Evolutionary conservation across 371 early-diverging fungal species (phyloP), one percentile per base, ranked within the genome.

Genomic region (Lichtheimia ornata): DNA sequence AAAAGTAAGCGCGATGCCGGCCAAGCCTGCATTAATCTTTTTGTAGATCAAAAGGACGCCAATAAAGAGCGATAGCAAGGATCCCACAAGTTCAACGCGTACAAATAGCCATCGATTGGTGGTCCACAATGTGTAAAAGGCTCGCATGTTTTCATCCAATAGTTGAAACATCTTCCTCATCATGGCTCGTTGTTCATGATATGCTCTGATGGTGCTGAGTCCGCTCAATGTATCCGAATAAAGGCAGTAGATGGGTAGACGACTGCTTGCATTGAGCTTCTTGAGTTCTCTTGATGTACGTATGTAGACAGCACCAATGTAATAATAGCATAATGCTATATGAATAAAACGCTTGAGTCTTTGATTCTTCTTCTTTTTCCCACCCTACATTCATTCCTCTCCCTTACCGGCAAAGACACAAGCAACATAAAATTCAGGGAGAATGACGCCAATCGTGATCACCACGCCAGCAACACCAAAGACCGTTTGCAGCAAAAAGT

Each of bases 1-100:
- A 42, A 91, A 91, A 14, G 89, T 84, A 25, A 97, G 77, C 1
- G 90, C 85, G 40, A 96, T 81, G 53, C 94, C 96, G 4, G 92
- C 93, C 42, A 88, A 71, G 0, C 90, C 94, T 2, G 92, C 85
- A 70, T 86, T 87, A 24, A 91, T 63, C 18, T 71, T 65, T 50
- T 81, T 77, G 25, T 64, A 69, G 30, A 86, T 71, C 47, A 84
- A 73, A 50, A 77, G 84, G 12, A 88, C 54, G 7, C 90, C 87
- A 13, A 92, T 80, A 53, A 79, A 71, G 52, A 93, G 85, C 9
- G 93, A 78, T 15, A 96, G 80, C 2, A 84, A 49, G 0, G 93
- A 83, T 14, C 89, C 86, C 5, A 88, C 67, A 2, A 89, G 22
- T 45, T 93, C 94, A 14, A 91, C 87, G n/a, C 97, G 89, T 9